Evolutionary conservation across 2,329 filamentous ascomycete genomes (phyloP), one percentile per base, ranked within the genome.

Genomic region (Neonectria sp.): DNA sequence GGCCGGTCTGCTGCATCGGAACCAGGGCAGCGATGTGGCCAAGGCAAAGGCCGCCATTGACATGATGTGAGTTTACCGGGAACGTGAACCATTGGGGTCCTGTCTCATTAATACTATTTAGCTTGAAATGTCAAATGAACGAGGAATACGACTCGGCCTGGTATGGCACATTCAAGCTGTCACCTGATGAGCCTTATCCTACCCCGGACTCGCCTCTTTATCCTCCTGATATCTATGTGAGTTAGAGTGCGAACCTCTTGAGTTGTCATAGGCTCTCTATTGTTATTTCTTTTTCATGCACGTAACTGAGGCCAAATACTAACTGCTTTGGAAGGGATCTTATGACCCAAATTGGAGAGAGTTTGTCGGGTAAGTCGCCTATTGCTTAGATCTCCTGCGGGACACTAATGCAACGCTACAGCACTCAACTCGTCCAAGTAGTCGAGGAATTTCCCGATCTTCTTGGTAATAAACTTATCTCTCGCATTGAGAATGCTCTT

Each of bases 101-200:
- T 9, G 31, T 33, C 8, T 2, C 5, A 59, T 33, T 55, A 24
- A 60, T 37, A 6, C 9, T 1, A 12, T 25, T 9, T 6, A 68
- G 79, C 6, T 65, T 81, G 15, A 68, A 68, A 24, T 74, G 70
- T 27, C 82, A 84, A 56, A 76, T 82, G 76, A 81, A 72, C 7
- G 73, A 77, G 1, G 75, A 81, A 51, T 81, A 78, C 49, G 73
- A 80, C 21, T 80, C 82, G 7, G 76, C 81, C 6, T 83, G 81
- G 82, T 83, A 83, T 67, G 82, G 81, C 9, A 80, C 79, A 2
- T 84, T 76, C 56, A 83, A 83, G 49, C 65, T 82, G 1, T 80
- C 82, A 12, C 81, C 82, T 2, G 81, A 83, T 65, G 75, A 80
- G 64, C 81, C 80, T 21, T 75, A 77, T 59, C 82, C 81, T 3